Base-by-base conservation (phyloP, 192 early-diverging fungal species). In the Coemansia reversa region DNA sequence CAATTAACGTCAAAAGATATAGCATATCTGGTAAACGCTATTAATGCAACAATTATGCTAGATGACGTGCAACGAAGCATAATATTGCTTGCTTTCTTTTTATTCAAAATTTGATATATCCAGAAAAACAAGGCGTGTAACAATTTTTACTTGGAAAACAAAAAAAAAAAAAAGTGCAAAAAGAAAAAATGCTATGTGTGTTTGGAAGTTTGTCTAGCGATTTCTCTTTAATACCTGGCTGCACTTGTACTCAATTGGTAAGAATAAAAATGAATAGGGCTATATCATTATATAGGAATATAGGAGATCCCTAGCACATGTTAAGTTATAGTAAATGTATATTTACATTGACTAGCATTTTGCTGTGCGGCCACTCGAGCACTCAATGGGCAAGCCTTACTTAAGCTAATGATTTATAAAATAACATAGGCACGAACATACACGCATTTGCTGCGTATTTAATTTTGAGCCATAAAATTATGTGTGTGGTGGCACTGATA, bases 1-100 rank as follows among this genome's bases (percentile, higher is more conserved):
- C 76, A 75, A 47, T 49, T 70, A 48, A 67, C 30, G 54, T 79
- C 60, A 52, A 83, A 83, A 1, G 72, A 66, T 1, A 60, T 45
- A 4, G 62, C 62, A 28, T 23, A 33, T 11, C 60, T 52, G 1
- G 51, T 11, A 51, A 39, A 54, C 23, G 23, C 51, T n/a, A 52
- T 50, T 6, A 63, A 22, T 51, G 8, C 35, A 14, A 19, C 29
- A 32, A 23, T 22, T 51, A 35, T 5, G 22, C 30, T 8, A 29
- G 60, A 32, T 18, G 29, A 12, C 22, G 23, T 5, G 1, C 48
- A 28, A 14, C 16, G 28, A 25, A 53, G 23, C 61, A 63, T 63
- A 32, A 28, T 20, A 19, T 18, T 20, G 4, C 4, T 35, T 11
- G 33, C 33, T 45, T 39, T 45, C 14, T 16, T 45, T 45, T 45